These are phyloP conservation scores for Aspergillus steynii DNA, from an alignment of 495 filamentous ascomycete genomes.

Conservation along the genomic window DNA sequence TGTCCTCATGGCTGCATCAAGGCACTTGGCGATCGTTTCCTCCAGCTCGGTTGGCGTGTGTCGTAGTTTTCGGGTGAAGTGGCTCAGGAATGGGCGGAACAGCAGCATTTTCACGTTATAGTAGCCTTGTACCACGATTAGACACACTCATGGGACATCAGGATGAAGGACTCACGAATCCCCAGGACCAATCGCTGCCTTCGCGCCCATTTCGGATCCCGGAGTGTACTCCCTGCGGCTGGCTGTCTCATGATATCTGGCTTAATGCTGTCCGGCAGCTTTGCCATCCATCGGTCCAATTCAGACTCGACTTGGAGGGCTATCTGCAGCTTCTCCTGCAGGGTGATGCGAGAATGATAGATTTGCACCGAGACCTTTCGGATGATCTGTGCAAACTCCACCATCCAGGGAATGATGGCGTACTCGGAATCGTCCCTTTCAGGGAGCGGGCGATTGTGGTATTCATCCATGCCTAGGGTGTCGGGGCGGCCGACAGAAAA, in stretches of 20 bases:
- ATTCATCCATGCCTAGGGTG: constrained; percentile 46
- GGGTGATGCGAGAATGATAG: constrained; percentile 40
- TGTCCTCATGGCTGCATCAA: constrained; percentile 40
- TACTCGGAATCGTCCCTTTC: constrained; percentile 39
- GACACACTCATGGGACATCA: neutral
- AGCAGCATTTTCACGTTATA: constrained; percentile 45
- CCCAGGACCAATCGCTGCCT: constrained; percentile 39
- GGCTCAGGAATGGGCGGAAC: constrained; percentile 40
- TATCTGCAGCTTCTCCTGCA: constrained; percentile 39
- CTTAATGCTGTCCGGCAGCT: constrained; percentile 35
- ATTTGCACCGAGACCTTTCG: constrained; percentile 44
- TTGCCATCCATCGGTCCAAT: constrained; percentile 37
- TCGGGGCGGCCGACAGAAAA: constrained; percentile 44
- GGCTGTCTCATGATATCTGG: constrained; percentile 30
- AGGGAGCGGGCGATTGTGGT: constrained; percentile 42
- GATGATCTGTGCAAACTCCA: constrained; percentile 43
- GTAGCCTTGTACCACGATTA: constrained; percentile 25
- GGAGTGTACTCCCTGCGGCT: constrained; percentile 26
- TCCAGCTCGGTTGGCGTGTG: constrained; percentile 34
- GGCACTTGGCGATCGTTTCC: constrained; percentile 36
- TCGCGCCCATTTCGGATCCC: constrained; percentile 44
- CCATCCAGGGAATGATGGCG: constrained; percentile 46
- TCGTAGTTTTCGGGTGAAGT: constrained; percentile 37
- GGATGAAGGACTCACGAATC: constrained; percentile 29
- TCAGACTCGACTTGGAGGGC: constrained; percentile 40